A percentile compares a stretch with the other conserved stretches of the same genome.
phyloP scores from a whole-genome alignment of 2,329 filamentous ascomycete genomes.

The Penicillium sp. region DNA sequence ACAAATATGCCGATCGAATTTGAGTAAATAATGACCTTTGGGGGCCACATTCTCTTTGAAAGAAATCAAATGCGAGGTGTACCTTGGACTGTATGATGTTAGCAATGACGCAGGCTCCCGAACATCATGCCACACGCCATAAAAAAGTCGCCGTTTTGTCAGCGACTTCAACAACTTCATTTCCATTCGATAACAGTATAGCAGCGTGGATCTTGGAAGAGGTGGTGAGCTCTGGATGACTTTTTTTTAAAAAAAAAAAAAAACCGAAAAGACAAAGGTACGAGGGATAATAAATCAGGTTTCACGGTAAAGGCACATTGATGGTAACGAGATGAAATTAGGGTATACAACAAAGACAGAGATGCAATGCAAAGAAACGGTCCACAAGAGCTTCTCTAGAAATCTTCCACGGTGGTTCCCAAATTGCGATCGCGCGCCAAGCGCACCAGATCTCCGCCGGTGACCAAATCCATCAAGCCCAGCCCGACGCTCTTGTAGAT shows the following conservation, averaged over 20 bases:
- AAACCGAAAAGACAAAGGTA: not conserved
- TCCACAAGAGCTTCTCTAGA: conserved; percentile 23
- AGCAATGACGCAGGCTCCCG: conserved; percentile 6
- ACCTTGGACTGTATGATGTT: not conserved
- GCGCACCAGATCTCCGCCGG: conserved; percentile 57
- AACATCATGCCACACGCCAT: conserved; percentile 1
- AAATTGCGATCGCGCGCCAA: conserved; percentile 56
- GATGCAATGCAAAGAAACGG: not conserved
- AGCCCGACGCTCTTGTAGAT: conserved; percentile 69
- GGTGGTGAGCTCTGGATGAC: not conserved
- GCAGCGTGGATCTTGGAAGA: not conserved
- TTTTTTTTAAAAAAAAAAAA: not conserved
- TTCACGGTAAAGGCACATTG: not conserved
- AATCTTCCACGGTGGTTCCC: conserved; percentile 50
- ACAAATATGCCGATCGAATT: not conserved
- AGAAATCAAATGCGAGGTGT: not conserved
- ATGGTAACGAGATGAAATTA: conserved; percentile 1
- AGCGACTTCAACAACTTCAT: not conserved
- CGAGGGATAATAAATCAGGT: not conserved
- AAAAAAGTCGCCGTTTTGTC: not conserved
- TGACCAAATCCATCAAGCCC: conserved; percentile 66
- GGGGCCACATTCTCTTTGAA: not conserved
- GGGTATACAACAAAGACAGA: conserved; percentile 10
- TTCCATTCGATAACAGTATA: not conserved
- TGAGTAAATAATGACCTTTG: not conserved